Evolutionary conservation across 495 filamentous ascomycete genomes (phyloP).

Genomic region (Cercophora scortea): DNA sequence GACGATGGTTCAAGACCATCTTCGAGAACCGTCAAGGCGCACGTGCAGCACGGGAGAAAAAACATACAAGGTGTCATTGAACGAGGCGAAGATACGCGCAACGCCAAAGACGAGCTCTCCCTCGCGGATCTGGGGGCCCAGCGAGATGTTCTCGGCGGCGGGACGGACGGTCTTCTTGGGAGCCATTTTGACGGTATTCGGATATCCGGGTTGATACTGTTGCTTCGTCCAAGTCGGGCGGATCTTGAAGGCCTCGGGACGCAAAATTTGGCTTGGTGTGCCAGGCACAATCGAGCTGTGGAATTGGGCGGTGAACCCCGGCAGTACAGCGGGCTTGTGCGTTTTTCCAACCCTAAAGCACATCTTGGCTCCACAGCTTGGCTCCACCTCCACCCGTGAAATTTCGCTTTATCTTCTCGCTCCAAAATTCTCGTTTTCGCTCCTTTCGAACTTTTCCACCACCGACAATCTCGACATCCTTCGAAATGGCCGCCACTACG

Average conservation of each 20-base stretch:
- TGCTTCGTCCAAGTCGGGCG: constrained; percentile 12
- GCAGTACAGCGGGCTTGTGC: too few species aligned
- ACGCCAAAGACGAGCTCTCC: constrained; percentile 94
- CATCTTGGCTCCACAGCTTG: too few species aligned
- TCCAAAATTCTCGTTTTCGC: background rate
- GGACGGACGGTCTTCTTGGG: constrained; percentile 75
- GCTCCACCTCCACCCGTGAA: constrained; percentile 7
- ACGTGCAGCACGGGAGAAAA: constrained; percentile 30
- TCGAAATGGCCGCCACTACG: constrained; percentile 52
- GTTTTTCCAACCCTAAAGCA: constrained; percentile 21
- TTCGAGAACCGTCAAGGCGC: too few species aligned
- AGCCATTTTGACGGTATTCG: constrained; percentile 53
- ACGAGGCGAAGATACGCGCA: constrained; percentile 81
- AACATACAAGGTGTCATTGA: constrained; percentile 78
- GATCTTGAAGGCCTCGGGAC: background rate
- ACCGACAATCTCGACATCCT: constrained; percentile 15
- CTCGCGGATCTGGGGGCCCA: constrained; percentile 67
- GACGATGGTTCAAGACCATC: too few species aligned
- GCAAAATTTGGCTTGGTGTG: constrained; percentile 9
- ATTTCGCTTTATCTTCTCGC: constrained; percentile 10
- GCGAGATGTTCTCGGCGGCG: constrained; percentile 92
- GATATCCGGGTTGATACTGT: constrained; percentile 10
- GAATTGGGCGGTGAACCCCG: constrained; percentile 15
- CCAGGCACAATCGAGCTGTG: constrained; percentile 15
- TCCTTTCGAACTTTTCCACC: constrained; percentile 1